These are phyloP conservation scores for Cucurbita ficifolia DNA, from an alignment of 306 rosid species.

Conservation along the genomic window DNA sequence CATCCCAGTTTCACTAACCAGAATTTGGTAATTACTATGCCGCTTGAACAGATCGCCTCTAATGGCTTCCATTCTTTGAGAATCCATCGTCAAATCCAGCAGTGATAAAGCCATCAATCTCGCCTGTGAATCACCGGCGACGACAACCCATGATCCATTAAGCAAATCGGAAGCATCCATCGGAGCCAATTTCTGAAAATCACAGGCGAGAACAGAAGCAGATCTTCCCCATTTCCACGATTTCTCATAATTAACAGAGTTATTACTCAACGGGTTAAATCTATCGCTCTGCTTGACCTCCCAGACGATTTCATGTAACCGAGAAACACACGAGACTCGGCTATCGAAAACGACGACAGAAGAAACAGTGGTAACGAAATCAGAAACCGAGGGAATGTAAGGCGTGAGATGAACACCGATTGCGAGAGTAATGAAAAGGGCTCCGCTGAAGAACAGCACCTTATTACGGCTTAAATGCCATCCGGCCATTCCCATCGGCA, in stretches of 20 bases:
- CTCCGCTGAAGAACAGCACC: conserved; percentile 82
- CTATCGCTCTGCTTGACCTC: conserved; percentile 22
- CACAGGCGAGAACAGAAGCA: conserved; percentile 32
- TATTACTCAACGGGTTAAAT: conserved; percentile 28
- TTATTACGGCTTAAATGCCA: conserved; percentile 94
- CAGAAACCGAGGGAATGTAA: conserved; percentile 64
- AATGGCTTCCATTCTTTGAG: conserved; percentile 28
- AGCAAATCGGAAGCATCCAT: conserved; percentile 58
- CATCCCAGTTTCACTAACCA: conserved; percentile 47
- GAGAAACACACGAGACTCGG: conserved; percentile 58
- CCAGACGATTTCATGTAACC: conserved; percentile 64
- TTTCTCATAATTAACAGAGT: conserved; percentile 34
- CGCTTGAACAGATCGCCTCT: conserved; percentile 40
- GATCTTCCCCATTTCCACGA: conserved; percentile 54
- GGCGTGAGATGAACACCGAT: conserved; percentile 88
- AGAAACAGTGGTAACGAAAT: conserved; percentile 55
- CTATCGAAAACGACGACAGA: conserved; percentile 43
- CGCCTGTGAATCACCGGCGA: conserved; percentile 90
- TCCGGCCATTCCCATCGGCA: conserved; percentile 97
- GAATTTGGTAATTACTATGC: conserved; percentile 60
- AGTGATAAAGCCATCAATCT: conserved; percentile 40
- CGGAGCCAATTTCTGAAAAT: conserved; percentile 40
- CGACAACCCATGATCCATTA: conserved; percentile 79
- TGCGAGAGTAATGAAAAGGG: conserved; percentile 85
- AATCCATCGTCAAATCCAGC: conserved; percentile 41